Conservation (phyloP, 768 basidiomycete species). For the Tephrocybe sp. region DNA sequence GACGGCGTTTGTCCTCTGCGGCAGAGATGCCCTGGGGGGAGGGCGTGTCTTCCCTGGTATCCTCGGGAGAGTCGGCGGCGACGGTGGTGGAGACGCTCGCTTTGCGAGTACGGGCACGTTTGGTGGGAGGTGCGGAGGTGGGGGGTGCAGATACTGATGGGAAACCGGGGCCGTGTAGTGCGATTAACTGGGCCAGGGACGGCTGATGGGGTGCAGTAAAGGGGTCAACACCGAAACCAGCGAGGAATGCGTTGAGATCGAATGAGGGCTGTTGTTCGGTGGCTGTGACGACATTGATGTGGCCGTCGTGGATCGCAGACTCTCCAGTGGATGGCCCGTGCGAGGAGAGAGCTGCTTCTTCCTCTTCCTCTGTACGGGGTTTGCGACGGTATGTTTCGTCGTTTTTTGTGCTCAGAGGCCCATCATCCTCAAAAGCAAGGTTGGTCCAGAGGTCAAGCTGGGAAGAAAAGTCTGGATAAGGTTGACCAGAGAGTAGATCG, state of each 20-base stretch:
- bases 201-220: conserved; percentile 31
- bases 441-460: conserved; percentile 87
- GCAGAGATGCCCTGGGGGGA: conserved; percentile 39
- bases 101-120: conserved; percentile 60
- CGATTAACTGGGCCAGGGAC: conserved; percentile 71
- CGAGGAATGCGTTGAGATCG: conserved; percentile 39
- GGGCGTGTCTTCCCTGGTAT: conserved; percentile 24
- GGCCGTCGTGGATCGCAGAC: conserved; percentile 51
- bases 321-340: conserved; percentile 30
- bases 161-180: conserved; percentile 49
- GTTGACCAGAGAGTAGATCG: conserved; percentile 61
- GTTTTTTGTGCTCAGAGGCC: conserved; percentile 36
- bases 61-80: conserved; percentile 28
- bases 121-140: conserved; percentile 35
- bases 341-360: conserved; percentile 33
- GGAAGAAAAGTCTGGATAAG: conserved; percentile 73
- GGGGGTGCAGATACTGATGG: conserved; percentile 18
- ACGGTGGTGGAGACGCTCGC: conserved; percentile 35
- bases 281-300: conserved; percentile 58
- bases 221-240: conserved; percentile 44
- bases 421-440: conserved; percentile 78
- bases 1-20: conserved; percentile 87
- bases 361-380: conserved; percentile 42
- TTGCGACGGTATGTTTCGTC: conserved; percentile 35
- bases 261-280: conserved; percentile 36